These are phyloP conservation scores for Trichophyton benhamiae DNA, from an alignment of 2,329 filamentous ascomycete species.

Conservation along the genomic window DNA sequence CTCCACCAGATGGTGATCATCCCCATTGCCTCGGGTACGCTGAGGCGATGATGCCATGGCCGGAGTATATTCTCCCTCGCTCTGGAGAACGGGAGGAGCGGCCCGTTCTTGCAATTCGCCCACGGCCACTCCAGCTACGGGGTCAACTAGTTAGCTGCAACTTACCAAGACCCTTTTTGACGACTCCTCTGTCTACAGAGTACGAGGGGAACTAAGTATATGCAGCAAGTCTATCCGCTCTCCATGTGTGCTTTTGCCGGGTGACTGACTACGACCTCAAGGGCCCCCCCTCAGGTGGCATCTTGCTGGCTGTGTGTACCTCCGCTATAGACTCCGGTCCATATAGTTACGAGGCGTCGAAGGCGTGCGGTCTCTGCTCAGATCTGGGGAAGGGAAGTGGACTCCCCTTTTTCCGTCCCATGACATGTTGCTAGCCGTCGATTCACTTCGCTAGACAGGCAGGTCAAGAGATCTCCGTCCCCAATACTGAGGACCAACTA, in stretches of 20 bases:
- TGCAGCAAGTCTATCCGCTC: too few relatives aligned
- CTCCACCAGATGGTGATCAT: background rate
- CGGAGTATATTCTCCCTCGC: background rate
- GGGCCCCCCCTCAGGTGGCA: too few relatives aligned
- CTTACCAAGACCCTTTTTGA: too few relatives aligned
- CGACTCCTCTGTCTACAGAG: too few relatives aligned
- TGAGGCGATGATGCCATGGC: too few relatives aligned
- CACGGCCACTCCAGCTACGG: background rate
- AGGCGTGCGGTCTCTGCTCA: background rate
- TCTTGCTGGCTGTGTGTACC: background rate
- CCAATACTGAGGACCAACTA: background rate
- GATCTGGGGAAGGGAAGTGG: background rate
- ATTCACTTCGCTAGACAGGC: background rate
- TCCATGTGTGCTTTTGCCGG: too few relatives aligned
- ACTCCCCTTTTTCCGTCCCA: background rate
- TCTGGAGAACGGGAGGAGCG: conserved; percentile 1
- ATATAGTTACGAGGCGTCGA: background rate
- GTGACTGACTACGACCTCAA: too few relatives aligned
- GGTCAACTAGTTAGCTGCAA: background rate
- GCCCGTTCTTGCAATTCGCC: background rate
- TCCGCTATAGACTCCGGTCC: background rate
- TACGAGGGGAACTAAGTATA: too few relatives aligned
- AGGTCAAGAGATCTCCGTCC: too few relatives aligned
- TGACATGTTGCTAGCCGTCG: background rate
- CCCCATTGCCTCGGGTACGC: background rate